Conservation (phyloP, 495 filamentous ascomycete species). For the Trichoderma erinaceum region DNA sequence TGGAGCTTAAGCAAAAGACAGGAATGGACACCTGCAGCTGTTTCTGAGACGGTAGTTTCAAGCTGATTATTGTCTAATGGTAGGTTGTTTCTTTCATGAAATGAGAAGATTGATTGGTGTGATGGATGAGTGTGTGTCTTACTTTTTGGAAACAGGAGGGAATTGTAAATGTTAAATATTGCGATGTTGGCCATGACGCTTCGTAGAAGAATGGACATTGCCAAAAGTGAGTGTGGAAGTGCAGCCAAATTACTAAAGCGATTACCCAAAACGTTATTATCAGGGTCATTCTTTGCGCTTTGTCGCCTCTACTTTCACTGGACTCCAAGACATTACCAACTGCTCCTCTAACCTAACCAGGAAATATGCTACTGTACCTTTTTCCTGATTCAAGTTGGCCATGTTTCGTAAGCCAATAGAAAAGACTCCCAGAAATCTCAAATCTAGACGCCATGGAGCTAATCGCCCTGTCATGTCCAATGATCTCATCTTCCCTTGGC, state of each 20-base stretch:
- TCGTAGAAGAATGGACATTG: too few relatives aligned
- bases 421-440: not conserved
- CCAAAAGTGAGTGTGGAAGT: too few relatives aligned
- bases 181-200: too few relatives aligned
- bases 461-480: not conserved
- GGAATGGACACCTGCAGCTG: not conserved
- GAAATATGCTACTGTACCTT: not conserved
- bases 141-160: too few relatives aligned
- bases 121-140: too few relatives aligned
- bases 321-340: not conserved
- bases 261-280: not conserved
- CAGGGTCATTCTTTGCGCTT: not conserved
- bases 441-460: not conserved
- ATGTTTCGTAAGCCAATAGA: not conserved
- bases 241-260: too few relatives aligned
- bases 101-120: too few relatives aligned
- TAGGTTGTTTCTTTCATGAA: too few relatives aligned
- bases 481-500: not conserved
- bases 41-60: not conserved
- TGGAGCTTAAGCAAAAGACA: not conserved
- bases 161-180: too few relatives aligned
- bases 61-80: too few relatives aligned
- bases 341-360: not conserved
- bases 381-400: not conserved
- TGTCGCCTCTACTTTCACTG: not conserved